phyloP scores from a whole-genome alignment of 2,329 filamentous ascomycete species.

The Cordyceps cicadae region DNA sequence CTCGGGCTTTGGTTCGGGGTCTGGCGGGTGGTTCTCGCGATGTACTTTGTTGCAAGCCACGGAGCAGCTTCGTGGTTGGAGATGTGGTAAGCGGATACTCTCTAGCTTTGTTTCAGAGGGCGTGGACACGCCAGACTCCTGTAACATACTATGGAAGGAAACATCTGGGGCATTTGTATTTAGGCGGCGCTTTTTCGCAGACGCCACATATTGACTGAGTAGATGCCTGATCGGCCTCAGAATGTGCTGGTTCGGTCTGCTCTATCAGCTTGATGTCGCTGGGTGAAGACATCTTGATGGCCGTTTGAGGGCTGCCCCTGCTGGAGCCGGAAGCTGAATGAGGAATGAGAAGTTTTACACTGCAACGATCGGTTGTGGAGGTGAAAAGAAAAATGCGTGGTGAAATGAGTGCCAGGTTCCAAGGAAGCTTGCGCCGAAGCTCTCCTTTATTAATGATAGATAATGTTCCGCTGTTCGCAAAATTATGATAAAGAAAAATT shows the following conservation, averaged over 20 bases:
- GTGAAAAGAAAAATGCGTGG: not conserved
- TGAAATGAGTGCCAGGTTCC: not conserved
- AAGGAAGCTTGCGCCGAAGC: not conserved
- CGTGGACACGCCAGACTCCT: not conserved
- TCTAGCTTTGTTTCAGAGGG: not conserved
- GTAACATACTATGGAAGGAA: constrained; percentile 47
- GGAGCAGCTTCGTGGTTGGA: constrained; percentile 42
- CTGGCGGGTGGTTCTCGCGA: constrained; percentile 39
- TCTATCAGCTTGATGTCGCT: not conserved
- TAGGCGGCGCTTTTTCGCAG: constrained; percentile 42
- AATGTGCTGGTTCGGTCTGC: not conserved
- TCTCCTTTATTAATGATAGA: not conserved
- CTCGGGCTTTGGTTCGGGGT: constrained; percentile 22
- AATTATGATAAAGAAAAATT: not conserved
- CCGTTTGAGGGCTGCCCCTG: too few relatives aligned
- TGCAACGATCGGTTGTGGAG: not conserved
- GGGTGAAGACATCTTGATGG: not conserved
- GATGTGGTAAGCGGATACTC: constrained; percentile 9
- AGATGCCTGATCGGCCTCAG: not conserved
- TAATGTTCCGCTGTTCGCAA: not conserved
- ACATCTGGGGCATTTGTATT: constrained; percentile 58
- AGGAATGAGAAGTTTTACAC: too few relatives aligned
- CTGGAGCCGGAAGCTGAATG: not conserved
- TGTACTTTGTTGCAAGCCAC: constrained; percentile 48
- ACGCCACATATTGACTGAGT: constrained; percentile 38